Evolutionary conservation across 2,329 filamentous ascomycete species (phyloP), one percentile per base, ranked within the genome.

Genomic region (Alternaria ventricosa): DNA sequence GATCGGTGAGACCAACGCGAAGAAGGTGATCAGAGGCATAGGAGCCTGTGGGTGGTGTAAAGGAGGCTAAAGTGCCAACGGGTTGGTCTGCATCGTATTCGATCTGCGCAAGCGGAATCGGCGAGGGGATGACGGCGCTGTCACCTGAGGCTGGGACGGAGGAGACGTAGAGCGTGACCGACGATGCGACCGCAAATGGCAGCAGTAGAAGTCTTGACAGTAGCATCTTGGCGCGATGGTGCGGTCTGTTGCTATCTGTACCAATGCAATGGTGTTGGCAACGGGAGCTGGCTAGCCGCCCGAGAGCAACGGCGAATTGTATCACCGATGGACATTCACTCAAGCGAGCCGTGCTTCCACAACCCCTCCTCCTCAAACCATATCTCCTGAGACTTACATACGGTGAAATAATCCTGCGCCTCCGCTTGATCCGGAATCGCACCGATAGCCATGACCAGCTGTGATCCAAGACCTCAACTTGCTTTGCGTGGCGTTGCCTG

Each of bases 131-230:
- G 36, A 75, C 64, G 55, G 74, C 70, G 25, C 68, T 96, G 22
- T 60, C 57, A 13, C 43, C 60, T 77, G 94, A 90, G 78, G 90
- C 92, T 67, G 94, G 89, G 70, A 99, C 87, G 44, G 96, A 94
- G 83, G 97, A 95, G 82, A 77, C 70, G 63, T 78, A 79, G 47
- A 79, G 68, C 11, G 78, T 79, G 18, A 79, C 71, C 15, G 76
- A 73, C n/a, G 77, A 79, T 36, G 81, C 76, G 70, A 79, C 64
- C 57, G 82, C 77, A 57, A 79, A 56, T 18, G 81, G 71, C 54
- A 80, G 76, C 63, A 82, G 63, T 22, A 80, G 60, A 22, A 79
- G 72, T 44, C 71, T 71, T 56, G 75, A 64, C 61, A 79, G 67
- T 45, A 79, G 72, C 81, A 83, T 83, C 9, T 61, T 77, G 70